A percentile compares a stretch with the other conserved stretches of the same genome.
These are phyloP conservation scores for Glaciozyma antarctica DNA, from an alignment of 768 basidiomycete species.

Conservation along the genomic window DNA sequence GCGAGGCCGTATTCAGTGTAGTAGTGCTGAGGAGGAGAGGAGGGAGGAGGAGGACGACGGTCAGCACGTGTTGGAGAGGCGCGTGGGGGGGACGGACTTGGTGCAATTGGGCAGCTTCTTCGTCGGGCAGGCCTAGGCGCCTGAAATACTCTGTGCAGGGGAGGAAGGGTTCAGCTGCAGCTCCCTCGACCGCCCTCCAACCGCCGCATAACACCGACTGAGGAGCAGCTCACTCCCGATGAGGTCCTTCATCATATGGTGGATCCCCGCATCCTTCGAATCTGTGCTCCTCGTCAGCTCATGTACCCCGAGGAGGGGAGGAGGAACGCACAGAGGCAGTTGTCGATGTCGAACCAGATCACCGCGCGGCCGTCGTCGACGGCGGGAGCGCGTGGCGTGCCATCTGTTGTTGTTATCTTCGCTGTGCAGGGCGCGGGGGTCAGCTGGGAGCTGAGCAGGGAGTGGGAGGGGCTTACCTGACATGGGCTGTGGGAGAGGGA, in stretches of 20 bases:
- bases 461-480: too few species aligned
- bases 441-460: background rate
- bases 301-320: too few species aligned
- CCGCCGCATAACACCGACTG: too few species aligned
- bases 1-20: constrained; percentile 23
- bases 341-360: constrained; percentile 31
- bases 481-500: too few species aligned
- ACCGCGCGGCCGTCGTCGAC: background rate
- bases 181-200: too few species aligned
- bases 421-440: background rate
- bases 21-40: background rate
- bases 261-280: constrained; percentile 15
- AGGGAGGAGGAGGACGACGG: too few species aligned
- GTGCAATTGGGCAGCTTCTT: constrained; percentile 23
- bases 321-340: constrained; percentile 23
- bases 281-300: background rate
- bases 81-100: background rate
- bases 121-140: constrained; percentile 8
- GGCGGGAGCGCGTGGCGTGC: background rate
- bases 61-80: background rate
- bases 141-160: constrained; percentile 18
- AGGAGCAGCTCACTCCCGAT: constrained; percentile 9
- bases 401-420: background rate
- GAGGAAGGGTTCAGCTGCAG: background rate
- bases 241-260: constrained; percentile 27